phyloP scores from a whole-genome alignment of 805 yeast genomes.

The Teunomyces gatunensis region DNA sequence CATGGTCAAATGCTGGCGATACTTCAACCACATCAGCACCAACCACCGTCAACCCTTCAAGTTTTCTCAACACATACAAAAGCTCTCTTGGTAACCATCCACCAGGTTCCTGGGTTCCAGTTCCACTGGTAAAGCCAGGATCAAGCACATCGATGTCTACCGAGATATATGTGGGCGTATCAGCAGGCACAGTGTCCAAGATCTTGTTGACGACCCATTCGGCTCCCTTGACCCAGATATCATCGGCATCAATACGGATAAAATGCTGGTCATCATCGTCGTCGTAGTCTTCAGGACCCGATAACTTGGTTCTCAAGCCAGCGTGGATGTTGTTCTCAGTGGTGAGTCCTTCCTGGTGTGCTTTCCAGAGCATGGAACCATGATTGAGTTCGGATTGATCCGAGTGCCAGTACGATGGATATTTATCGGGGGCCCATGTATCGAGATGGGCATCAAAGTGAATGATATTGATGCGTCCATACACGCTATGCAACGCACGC shows the following conservation, averaged over 20 bases:
- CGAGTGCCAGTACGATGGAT: constrained; percentile 62
- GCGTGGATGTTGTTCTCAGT: constrained; percentile 64
- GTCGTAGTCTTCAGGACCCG: constrained; percentile 60
- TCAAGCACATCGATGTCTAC: constrained; percentile 71
- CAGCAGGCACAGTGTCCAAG: constrained; percentile 52
- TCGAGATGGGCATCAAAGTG: constrained; percentile 88
- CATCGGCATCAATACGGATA: constrained; percentile 67
- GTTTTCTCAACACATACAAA: constrained; percentile 44
- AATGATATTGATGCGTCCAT: constrained; percentile 70
- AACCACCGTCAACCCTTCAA: constrained; percentile 46
- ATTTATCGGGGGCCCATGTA: constrained; percentile 74
- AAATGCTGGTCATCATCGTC: constrained; percentile 74
- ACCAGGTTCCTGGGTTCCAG: constrained; percentile 60
- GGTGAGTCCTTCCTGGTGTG: constrained; percentile 64
- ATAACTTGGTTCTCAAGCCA: constrained; percentile 71
- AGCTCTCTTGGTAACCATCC: constrained; percentile 58
- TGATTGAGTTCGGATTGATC: constrained; percentile 65
- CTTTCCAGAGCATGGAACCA: constrained; percentile 87
- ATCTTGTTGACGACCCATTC: constrained; percentile 56
- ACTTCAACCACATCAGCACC: constrained; percentile 62
- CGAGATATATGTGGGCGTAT: constrained; percentile 68
- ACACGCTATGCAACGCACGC: constrained; percentile 55
- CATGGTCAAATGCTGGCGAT: constrained; percentile 61
- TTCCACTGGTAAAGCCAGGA: constrained; percentile 57
- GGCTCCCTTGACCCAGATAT: constrained; percentile 65